phyloP scores from a whole-genome alignment of 805 yeast genomes.

The Brettanomyces anomalus region DNA sequence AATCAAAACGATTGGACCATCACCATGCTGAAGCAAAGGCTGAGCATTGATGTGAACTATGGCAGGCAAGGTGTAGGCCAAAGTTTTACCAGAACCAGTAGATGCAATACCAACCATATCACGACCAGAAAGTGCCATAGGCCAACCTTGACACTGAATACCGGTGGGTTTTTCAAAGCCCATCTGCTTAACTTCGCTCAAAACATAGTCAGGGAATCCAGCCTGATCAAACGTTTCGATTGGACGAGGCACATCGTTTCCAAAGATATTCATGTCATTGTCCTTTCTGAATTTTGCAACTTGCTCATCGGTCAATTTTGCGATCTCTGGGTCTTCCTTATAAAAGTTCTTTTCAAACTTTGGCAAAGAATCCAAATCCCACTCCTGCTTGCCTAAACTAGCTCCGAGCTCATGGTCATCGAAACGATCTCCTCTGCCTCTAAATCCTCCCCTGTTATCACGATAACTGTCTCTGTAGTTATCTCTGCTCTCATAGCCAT shows the following conservation, averaged over 20 bases:
- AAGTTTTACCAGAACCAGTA: slow-evolving; percentile 98
- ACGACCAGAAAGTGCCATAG: slow-evolving; percentile 98
- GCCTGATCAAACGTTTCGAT: slow-evolving; percentile 91
- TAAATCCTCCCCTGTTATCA: slow-evolving; percentile 27
- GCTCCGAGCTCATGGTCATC: slow-evolving; percentile 41
- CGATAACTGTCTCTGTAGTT: slow-evolving; percentile 12
- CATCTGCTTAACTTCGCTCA: slow-evolving; percentile 78
- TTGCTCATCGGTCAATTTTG: slow-evolving; percentile 66
- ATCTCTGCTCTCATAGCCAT: slow-evolving; percentile 1
- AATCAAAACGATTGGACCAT: slow-evolving; percentile 93
- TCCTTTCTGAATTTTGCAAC: slow-evolving; percentile 68
- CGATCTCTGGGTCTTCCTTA: slow-evolving; percentile 72
- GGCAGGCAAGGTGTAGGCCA: slow-evolving; percentile 93
- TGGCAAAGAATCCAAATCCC: slow-evolving; percentile 72
- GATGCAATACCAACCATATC: slow-evolving; percentile 99
- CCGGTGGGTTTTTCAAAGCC: slow-evolving; percentile 94
- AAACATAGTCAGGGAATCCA: slow-evolving; percentile 93
- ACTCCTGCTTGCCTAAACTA: slow-evolving; percentile 62
- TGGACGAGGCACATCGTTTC: slow-evolving; percentile 88
- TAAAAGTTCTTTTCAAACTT: slow-evolving; percentile 94
- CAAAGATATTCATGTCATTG: slow-evolving; percentile 78
- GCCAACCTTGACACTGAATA: slow-evolving; percentile 99
- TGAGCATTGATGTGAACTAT: slow-evolving; percentile 98
- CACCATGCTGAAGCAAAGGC: slow-evolving; percentile 86
- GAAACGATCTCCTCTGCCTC: slow-evolving; percentile 30